Evolutionary conservation across 2,329 filamentous ascomycete species (phyloP).

Genomic region (Penicillium sp.): DNA sequence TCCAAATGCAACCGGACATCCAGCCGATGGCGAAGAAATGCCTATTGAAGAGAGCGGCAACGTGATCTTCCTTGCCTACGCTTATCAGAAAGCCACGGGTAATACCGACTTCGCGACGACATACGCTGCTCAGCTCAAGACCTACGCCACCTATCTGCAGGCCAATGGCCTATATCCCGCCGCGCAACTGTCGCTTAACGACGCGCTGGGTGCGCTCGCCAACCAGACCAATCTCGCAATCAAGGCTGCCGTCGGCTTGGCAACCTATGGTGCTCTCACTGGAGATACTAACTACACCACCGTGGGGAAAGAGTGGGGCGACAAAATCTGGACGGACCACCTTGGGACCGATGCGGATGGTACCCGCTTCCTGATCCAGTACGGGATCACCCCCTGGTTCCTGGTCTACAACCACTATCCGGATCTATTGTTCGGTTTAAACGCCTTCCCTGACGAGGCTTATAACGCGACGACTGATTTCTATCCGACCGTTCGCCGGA

Average conservation of each 20-base stretch:
- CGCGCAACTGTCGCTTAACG: conserved; percentile 39
- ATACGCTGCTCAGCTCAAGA: conserved; percentile 32
- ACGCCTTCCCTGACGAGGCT: conserved; percentile 32
- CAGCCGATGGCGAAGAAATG: conserved; percentile 34
- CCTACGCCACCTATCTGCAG: conserved; percentile 38
- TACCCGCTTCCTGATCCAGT: conserved; percentile 37
- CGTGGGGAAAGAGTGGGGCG: conserved; percentile 31
- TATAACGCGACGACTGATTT: conserved; percentile 35
- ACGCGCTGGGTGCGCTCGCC: conserved; percentile 34
- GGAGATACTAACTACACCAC: conserved; percentile 33
- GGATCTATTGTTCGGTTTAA: conserved; percentile 35
- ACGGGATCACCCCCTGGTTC: conserved; percentile 28
- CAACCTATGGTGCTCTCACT: conserved; percentile 27
- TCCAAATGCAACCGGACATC: conserved; percentile 39
- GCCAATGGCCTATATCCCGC: conserved; percentile 34
- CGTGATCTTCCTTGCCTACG: conserved; percentile 35
- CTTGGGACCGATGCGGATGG: conserved; percentile 31
- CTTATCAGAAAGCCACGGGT: conserved; percentile 36
- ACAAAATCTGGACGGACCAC: conserved; percentile 30
- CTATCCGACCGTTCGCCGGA: conserved; percentile 31
- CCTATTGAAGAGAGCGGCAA: conserved; percentile 41
- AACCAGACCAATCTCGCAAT: conserved; percentile 46
- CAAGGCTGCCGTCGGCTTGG: conserved; percentile 43
- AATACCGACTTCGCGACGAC: conserved; percentile 31
- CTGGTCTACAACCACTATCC: conserved; percentile 39